Percentiles rank a stretch among this genome's conserved stretches.
Conservation (phyloP, 108 stramenopile species). For the Stephanodiscus minutulus region DNA sequence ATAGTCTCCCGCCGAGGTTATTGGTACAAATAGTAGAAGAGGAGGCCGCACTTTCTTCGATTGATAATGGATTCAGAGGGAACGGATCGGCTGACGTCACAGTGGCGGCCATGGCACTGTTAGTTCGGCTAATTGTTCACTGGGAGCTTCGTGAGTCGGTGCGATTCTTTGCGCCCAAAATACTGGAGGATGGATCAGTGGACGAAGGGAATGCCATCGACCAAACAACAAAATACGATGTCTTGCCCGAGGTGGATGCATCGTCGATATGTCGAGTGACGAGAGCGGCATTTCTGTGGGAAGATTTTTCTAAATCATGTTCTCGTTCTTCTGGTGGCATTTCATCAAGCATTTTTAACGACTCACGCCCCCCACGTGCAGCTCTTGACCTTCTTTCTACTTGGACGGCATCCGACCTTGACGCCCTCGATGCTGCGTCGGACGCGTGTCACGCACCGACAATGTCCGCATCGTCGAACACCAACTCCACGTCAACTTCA, state of each 20-base stretch:
- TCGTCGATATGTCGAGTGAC: constrained; percentile 45
- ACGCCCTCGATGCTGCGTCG: constrained; percentile 59
- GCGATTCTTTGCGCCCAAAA: constrained; percentile 32
- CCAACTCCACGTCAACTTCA: constrained; percentile 7
- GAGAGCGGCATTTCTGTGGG: constrained; percentile 49
- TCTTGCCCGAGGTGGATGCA: constrained; percentile 42
- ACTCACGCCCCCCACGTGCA: constrained; percentile 54
- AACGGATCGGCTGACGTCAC: constrained; percentile 48
- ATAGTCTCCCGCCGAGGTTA: constrained; percentile 22
- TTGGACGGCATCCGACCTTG: constrained; percentile 70
- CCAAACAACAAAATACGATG: background rate
- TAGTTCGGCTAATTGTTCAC: constrained; percentile 68
- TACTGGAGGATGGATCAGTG: constrained; percentile 45
- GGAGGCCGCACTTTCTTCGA: constrained; percentile 43
- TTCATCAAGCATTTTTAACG: background rate
- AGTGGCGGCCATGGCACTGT: constrained; percentile 63
- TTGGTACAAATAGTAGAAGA: constrained; percentile 47
- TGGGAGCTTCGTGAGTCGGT: constrained; percentile 59
- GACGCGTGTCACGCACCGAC: constrained; percentile 45
- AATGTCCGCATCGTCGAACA: background rate
- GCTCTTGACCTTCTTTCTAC: constrained; percentile 74
- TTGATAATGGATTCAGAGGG: background rate
- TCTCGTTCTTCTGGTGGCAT: background rate
- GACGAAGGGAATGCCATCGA: constrained; percentile 14
- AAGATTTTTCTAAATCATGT: background rate